A percentile compares a stretch with the other conserved stretches of the same genome.
These are phyloP conservation scores for Dothistroma pini DNA, from an alignment of 2,329 filamentous ascomycete genomes.

Conservation along the genomic window DNA sequence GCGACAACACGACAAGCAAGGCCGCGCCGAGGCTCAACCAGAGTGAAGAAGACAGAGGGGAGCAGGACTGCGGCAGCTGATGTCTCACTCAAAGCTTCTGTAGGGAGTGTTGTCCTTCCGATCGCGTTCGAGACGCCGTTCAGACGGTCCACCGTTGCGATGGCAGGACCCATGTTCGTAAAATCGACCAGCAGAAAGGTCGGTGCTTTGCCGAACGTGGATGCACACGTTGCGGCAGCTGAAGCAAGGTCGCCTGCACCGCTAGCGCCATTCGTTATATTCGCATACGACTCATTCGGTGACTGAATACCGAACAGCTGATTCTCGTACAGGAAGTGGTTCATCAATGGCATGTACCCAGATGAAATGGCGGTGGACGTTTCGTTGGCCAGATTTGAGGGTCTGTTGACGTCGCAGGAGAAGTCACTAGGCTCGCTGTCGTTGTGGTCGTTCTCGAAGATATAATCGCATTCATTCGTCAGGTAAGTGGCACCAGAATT, in stretches of 20 bases:
- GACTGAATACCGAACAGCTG: slow-evolving; percentile 39
- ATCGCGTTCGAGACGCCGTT: slow-evolving; percentile 33
- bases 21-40: slow-evolving; percentile 15
- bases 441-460: slow-evolving; percentile 46
- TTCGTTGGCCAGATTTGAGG: slow-evolving; percentile 17
- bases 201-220: slow-evolving; percentile 38
- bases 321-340: slow-evolving; percentile 47
- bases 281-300: slow-evolving; percentile 41
- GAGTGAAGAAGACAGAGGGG: slow-evolving; percentile 14
- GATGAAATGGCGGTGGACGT: slow-evolving; percentile 13
- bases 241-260: slow-evolving; percentile 42
- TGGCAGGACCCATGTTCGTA: slow-evolving; percentile 44
- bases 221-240: slow-evolving; percentile 40
- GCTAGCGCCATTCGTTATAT: slow-evolving; percentile 42
- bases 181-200: slow-evolving; percentile 47
- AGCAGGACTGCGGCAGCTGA: slow-evolving; percentile 9
- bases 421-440: slow-evolving; percentile 31
- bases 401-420: slow-evolving; percentile 19
- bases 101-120: slow-evolving; percentile 13
- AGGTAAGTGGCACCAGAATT: slow-evolving; percentile 74
- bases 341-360: slow-evolving; percentile 45
- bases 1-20: slow-evolving; percentile 17
- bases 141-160: slow-evolving; percentile 39
- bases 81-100: slow-evolving; percentile 11
- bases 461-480: slow-evolving; percentile 49